A percentile compares a stretch with the other conserved stretches of the same genome.
Conservation (phyloP, 495 filamentous ascomycete species). For the Astrocystis sublimbata region DNA sequence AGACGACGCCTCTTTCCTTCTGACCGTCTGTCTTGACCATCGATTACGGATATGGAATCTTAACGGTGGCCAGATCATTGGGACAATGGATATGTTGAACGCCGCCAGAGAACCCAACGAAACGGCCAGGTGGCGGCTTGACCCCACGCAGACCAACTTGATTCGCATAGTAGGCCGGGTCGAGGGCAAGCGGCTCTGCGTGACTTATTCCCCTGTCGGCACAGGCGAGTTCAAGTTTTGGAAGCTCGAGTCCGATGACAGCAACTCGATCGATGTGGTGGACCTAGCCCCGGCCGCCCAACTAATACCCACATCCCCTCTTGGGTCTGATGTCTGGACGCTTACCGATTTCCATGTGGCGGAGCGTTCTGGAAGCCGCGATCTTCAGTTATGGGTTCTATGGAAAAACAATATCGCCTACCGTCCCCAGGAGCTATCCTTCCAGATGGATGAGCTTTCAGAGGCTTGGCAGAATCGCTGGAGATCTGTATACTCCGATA, state of each 20-base stretch:
- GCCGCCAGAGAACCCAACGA: slow-evolving; percentile 54
- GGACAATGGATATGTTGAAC: slow-evolving; percentile 35
- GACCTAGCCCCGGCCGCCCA: slow-evolving; percentile 65
- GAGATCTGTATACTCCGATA: slow-evolving; percentile 69
- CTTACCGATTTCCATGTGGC: slow-evolving; percentile 77
- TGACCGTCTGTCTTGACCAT: slow-evolving; percentile 85
- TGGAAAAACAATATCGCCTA: slow-evolving; percentile 84
- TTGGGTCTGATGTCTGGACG: slow-evolving; percentile 80
- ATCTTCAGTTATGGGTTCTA: slow-evolving; percentile 74
- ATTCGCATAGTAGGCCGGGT: slow-evolving; percentile 70
- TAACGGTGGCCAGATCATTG: slow-evolving; percentile 65
- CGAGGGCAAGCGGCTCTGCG: slow-evolving; percentile 67
- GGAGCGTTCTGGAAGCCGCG: slow-evolving; percentile 41
- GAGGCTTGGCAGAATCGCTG: slow-evolving; percentile 71
- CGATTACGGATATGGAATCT: slow-evolving; percentile 85
- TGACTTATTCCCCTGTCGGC: slow-evolving; percentile 84
- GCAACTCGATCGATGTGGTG: slow-evolving; percentile 61
- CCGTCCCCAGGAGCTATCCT: slow-evolving; percentile 61
- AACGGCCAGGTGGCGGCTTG: slow-evolving; percentile 66
- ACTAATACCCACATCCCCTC: slow-evolving; percentile 67
- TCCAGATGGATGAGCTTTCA: slow-evolving; percentile 32
- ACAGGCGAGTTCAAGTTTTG: slow-evolving; percentile 96
- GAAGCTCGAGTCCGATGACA: slow-evolving; percentile 66
- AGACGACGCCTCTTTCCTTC: slow-evolving; percentile 58
- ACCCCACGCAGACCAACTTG: slow-evolving; percentile 69